Evolutionary conservation across 805 yeast species (phyloP), one percentile per base, ranked within the genome.

Genomic region (Lipomyces orientalis): DNA sequence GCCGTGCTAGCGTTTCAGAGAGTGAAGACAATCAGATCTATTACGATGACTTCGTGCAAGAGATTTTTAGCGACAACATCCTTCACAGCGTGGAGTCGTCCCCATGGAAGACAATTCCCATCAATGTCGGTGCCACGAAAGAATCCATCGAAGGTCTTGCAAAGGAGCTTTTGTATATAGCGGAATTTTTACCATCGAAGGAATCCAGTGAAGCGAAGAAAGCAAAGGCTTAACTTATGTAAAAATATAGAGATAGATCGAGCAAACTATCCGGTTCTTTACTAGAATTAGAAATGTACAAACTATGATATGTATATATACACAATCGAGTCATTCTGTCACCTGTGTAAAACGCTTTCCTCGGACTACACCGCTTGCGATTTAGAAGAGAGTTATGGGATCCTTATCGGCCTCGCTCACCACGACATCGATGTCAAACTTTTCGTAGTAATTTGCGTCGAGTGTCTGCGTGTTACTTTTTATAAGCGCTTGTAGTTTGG

Each of bases 371-470:
- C 46, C 33, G 46, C 43, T 19, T 43, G 22, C 7, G 49, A 29
- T 34, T 39, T 57, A 67, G 31, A 65, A 62, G 5, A 64, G 49
- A 4, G 67, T 62, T 7, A 84, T 79, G 10, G 97, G 97, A 75
- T 91, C 97, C 56, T 73, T 76, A 75, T 92, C 97, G 0, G 79
- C 76, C 60, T 78, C 72, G 73, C 93, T 85, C 54, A 73, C 74
- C 59, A 70, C 70, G 55, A 77, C 80, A 58, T 76, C 79, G 14
- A 73, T 67, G 56, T 70, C 73, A 57, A 56, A 60, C 55, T 73
- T 76, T 37, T 65, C 75, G 49, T 46, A 62, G 14, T 46, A 54
- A 34, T 59, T 64, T 2, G 29, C 46, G 14, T 61, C 67, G 9
- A 31, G 25, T 4, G 43, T 31, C 8, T 52, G 22, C 34, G 35